Evolutionary conservation across 1,284 basidiomycete species (phyloP), one percentile per base, ranked within the genome.

Genomic region (Cryptococcus maquisensis): DNA sequence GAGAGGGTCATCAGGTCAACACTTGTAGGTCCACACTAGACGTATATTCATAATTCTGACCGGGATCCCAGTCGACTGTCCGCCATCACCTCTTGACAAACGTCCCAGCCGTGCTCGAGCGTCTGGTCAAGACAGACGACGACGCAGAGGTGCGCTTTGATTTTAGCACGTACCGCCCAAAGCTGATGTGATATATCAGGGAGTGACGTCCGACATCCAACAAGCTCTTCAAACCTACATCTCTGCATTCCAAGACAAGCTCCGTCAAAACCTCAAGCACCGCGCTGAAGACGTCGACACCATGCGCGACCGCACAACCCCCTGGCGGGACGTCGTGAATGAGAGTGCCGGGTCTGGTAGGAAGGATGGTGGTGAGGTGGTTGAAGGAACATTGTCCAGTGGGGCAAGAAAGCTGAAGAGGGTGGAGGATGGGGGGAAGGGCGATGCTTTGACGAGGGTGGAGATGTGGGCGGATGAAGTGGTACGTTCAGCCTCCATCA

Each of bases 71-170:
- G 72, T 57, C 64, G 5, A 66, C 68, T 20, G 66, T 74, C 35
- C 71, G 72, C 47, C 71, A 73, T 47, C 65, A 69, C 21, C 57
- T 74, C 8, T 64, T 72, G 43, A 54, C 60, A 10, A 71, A 73
- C 46, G 56, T 66, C 16, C 64, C 66, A 8, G 52, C 52, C 4
- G 51, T 67, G 6, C 54, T 73, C 4, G 52, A 57, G 4, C 45
- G 56, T 4, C 50, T 74, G 10, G 55, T 54, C 18, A 61, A 65
- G 28, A 55, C 61, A 2, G 72, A 74, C 47, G 54, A 60, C n/a
- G 56, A 64, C 2, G 72, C 72, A 13, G 69, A 73, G 51, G 72
- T 71, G 47, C 23, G 21, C 32, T 36, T 44, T 20, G 7, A n/a
- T 23, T 37, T 35, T 38, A 16, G 7, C 37, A 18, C 39, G 7